Evolutionary conservation across 805 yeast genomes (phyloP).

Genomic region (Candida namnaoensis): DNA sequence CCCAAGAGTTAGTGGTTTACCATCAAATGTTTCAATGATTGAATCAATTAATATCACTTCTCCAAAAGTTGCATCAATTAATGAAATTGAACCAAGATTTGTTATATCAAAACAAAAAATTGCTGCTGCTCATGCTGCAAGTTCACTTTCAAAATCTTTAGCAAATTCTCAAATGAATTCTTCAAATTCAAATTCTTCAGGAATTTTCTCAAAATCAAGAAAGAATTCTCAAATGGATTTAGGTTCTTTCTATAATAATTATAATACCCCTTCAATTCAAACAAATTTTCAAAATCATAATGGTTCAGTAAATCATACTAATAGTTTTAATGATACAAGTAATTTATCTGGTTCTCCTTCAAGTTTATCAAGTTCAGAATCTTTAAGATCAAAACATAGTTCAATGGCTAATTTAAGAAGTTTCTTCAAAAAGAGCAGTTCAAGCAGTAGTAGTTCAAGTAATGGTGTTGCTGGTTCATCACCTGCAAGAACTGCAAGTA

Average conservation of each 20-base stretch:
- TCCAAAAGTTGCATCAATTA: constrained; percentile 49
- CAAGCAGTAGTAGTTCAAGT: constrained; percentile 7
- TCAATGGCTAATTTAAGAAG: constrained; percentile 74
- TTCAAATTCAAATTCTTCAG: constrained; percentile 40
- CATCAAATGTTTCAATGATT: constrained; percentile 30
- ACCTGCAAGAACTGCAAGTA: constrained; percentile 15
- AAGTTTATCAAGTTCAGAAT: constrained; percentile 15
- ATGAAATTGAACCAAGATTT: constrained; percentile 76
- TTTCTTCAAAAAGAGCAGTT: constrained; percentile 44
- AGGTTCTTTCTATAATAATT: constrained; percentile 17
- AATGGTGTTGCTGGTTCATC: constrained; percentile 6
- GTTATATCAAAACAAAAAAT: constrained; percentile 74
- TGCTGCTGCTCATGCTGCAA: constrained; percentile 20
- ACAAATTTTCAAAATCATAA: too few species aligned
- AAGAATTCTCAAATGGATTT: constrained; percentile 24
- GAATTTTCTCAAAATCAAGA: constrained; percentile 36
- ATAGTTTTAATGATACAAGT: constrained; percentile 17
- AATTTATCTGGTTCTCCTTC: constrained; percentile 17
- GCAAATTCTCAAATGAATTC: not conserved
- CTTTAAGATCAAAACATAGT: constrained; percentile 50
- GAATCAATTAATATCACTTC: constrained; percentile 61
- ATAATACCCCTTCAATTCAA: not conserved
- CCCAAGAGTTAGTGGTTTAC: constrained; percentile 27
- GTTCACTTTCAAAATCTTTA: constrained; percentile 10
- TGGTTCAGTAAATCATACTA: constrained; percentile 16